A percentile compares a stretch with the other conserved stretches of the same genome.
Evolutionary conservation across 257 asterid genomes (phyloP).

Genomic region (Ehretia macrophylla): DNA sequence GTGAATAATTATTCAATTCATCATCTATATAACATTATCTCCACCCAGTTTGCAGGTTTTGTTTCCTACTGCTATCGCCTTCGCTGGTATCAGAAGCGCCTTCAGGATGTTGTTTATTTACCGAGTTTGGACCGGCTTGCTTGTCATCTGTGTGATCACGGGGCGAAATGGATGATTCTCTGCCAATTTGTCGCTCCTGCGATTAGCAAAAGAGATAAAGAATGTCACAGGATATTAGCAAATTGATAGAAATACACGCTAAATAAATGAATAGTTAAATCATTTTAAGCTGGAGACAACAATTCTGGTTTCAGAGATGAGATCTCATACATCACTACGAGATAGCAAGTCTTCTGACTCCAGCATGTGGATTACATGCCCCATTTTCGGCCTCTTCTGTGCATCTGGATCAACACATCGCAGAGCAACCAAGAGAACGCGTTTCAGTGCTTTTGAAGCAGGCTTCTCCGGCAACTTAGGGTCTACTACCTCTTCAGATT

Average conservation of each 20-base stretch:
- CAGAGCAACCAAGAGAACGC: constrained; percentile 84
- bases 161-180: constrained; percentile 40
- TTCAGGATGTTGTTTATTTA: constrained; percentile 33
- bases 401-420: constrained; percentile 97
- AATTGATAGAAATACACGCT: not conserved
- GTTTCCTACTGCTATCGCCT: constrained; percentile 44
- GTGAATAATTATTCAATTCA: constrained; percentile 18
- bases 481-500: constrained; percentile 89
- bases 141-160: constrained; percentile 35
- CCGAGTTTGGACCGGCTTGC: constrained; percentile 26
- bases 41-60: constrained; percentile 31
- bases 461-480: constrained; percentile 80
- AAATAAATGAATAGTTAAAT: not conserved
- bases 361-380: constrained; percentile 86
- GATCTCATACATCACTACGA: constrained; percentile 57
- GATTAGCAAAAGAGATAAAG: constrained; percentile 8
- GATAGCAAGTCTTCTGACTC: constrained; percentile 76
- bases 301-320: not conserved
- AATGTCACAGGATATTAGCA: constrained; percentile 12
- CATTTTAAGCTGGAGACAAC: constrained; percentile 3
- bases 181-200: constrained; percentile 56
- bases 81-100: constrained; percentile 40
- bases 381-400: constrained; percentile 93
- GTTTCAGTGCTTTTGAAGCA: constrained; percentile 72
- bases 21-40: constrained; percentile 30